These are phyloP conservation scores for Physcia stellaris DNA, from an alignment of 495 filamentous ascomycete genomes.

Conservation along the genomic window DNA sequence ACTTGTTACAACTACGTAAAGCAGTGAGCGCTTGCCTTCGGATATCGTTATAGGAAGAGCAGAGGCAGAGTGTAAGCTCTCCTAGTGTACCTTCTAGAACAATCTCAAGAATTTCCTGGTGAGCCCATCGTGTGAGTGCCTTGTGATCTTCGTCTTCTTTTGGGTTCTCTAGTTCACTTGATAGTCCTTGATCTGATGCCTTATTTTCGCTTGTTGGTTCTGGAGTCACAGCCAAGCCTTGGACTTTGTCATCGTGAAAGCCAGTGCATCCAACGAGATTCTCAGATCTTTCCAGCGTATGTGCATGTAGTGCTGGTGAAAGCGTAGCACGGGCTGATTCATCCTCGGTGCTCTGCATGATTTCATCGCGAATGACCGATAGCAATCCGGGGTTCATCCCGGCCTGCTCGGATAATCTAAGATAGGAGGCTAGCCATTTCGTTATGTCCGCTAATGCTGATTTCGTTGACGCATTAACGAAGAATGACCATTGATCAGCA, in stretches of 20 bases:
- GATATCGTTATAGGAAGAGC: slow-evolving; percentile 57
- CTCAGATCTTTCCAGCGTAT: background rate
- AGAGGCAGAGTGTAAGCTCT: slow-evolving; percentile 59
- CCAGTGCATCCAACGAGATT: too few species aligned
- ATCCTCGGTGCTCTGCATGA: slow-evolving; percentile 1
- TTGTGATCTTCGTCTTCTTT: slow-evolving; percentile 38
- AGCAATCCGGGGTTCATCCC: slow-evolving; percentile 31
- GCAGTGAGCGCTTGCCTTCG: slow-evolving; percentile 61
- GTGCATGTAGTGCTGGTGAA: slow-evolving; percentile 2
- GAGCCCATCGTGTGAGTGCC: slow-evolving; percentile 50
- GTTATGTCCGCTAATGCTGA: slow-evolving; percentile 28
- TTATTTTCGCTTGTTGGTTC: background rate
- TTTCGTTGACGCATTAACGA: slow-evolving; percentile 34
- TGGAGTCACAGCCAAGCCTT: background rate
- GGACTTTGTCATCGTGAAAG: background rate
- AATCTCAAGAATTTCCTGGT: slow-evolving; percentile 58
- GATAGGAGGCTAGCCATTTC: slow-evolving; percentile 22
- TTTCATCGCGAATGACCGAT: slow-evolving; percentile 22
- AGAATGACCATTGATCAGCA: slow-evolving; percentile 65
- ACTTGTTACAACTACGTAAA: slow-evolving; percentile 48
- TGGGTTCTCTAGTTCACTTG: slow-evolving; percentile 2
- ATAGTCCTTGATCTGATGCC: background rate
- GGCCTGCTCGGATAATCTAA: slow-evolving; percentile 25
- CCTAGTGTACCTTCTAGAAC: slow-evolving; percentile 57
- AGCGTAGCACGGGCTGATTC: slow-evolving; percentile 3